phyloP scores from a whole-genome alignment of 2,329 filamentous ascomycete species.

The Polychaeton citri region DNA sequence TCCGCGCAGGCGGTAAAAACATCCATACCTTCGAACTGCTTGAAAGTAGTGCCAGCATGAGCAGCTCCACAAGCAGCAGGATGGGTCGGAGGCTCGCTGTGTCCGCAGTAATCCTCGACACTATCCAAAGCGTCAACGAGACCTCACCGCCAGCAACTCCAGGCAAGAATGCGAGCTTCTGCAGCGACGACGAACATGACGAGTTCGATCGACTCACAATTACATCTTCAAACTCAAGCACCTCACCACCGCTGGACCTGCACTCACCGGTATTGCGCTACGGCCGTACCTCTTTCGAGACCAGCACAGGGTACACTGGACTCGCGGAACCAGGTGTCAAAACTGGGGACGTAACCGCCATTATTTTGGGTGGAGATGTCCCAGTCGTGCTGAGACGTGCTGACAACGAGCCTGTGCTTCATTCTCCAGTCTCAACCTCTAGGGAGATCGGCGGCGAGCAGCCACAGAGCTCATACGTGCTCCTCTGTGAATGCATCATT shows the following conservation, averaged over 20 bases:
- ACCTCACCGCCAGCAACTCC: constrained; percentile 14
- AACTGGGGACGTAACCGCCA: constrained; percentile 11
- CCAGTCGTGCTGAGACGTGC: constrained; percentile 16
- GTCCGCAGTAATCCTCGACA: constrained; percentile 14
- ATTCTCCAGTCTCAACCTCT: too few relatives aligned
- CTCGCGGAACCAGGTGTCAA: constrained; percentile 14
- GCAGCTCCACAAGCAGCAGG: constrained; percentile 1
- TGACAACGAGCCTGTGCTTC: constrained; percentile 1
- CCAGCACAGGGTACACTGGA: constrained; percentile 11
- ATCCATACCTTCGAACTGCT: constrained; percentile 15
- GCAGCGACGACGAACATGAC: constrained; percentile 3
- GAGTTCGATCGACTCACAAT: constrained; percentile 1
- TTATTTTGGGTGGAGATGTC: constrained; percentile 17
- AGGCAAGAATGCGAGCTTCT: constrained; percentile 1
- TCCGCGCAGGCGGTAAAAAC: constrained; percentile 14
- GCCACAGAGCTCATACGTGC: constrained; percentile 9
- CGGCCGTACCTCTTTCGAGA: constrained; percentile 15
- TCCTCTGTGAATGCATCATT: constrained; percentile 18
- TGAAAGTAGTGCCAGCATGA: constrained; percentile 5
- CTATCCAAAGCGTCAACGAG: constrained; percentile 10
- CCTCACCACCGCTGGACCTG: background rate
- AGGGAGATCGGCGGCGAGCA: too few relatives aligned
- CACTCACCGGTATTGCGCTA: constrained; percentile 6
- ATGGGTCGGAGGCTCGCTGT: too few relatives aligned
- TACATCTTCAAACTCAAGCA: background rate